phyloP scores from a whole-genome alignment of 148 eudicot species.

The Rhododendron henanense region DNA sequence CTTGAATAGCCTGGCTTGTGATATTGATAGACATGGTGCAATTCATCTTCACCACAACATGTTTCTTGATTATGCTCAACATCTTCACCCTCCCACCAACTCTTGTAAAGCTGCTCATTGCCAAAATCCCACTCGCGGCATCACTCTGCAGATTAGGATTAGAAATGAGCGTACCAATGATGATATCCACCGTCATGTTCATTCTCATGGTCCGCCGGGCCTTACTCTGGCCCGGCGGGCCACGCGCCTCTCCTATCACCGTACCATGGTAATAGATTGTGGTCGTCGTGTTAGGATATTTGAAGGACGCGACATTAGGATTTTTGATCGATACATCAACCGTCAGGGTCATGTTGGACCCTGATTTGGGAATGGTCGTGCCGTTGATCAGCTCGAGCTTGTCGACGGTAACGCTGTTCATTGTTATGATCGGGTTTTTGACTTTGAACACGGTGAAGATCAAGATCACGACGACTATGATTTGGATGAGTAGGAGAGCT shows the following conservation, averaged over 20 bases:
- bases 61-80: conserved; percentile 26
- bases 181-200: conserved; percentile 31
- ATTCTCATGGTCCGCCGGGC: conserved; percentile 33
- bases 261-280: conserved; percentile 19
- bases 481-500: conserved; percentile 19
- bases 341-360: conserved; percentile 32
- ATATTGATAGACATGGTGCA: conserved; percentile 30
- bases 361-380: conserved; percentile 18
- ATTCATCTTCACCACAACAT: conserved; percentile 39
- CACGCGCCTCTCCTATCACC: conserved; percentile 30
- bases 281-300: conserved; percentile 37
- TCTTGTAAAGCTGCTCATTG: conserved; percentile 24
- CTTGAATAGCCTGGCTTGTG: conserved; percentile 18
- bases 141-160: conserved; percentile 20
- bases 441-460: conserved; percentile 37
- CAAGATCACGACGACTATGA: conserved; percentile 14
- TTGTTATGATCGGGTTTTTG: conserved; percentile 20
- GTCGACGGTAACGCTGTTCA: conserved; percentile 22
- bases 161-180: conserved; percentile 7
- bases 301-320: conserved; percentile 38
- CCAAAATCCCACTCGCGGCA: conserved; percentile 14
- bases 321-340: conserved; percentile 42
- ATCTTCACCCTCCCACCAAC: conserved; percentile 38
- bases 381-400: conserved; percentile 19
- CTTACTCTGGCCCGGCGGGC: conserved; percentile 30